These are phyloP conservation scores for Populus tomentosa DNA, from an alignment of 441 rosid species.

Conservation along the genomic window DNA sequence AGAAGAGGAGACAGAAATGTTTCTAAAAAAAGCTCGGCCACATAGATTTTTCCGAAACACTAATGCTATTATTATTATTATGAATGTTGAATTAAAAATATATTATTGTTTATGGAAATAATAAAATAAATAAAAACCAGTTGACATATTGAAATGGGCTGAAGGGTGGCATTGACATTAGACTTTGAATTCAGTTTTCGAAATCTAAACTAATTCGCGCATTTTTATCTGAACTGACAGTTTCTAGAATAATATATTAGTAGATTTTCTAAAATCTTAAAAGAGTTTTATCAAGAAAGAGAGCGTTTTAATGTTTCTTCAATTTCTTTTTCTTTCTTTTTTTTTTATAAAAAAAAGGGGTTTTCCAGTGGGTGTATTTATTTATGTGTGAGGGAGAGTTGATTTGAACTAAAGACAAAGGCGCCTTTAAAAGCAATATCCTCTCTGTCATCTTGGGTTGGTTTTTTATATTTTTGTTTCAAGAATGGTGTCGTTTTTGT, in stretches of 20 bases:
- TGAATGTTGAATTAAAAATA: not conserved
- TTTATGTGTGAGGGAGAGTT: slow-evolving; percentile 5
- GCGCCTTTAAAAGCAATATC: slow-evolving; percentile 44
- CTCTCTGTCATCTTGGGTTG: slow-evolving; percentile 34
- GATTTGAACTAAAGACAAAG: slow-evolving; percentile 51
- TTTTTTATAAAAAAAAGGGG: not conserved
- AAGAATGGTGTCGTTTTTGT: slow-evolving; percentile 23
- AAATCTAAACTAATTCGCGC: slow-evolving; percentile 37
- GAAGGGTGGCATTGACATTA: slow-evolving; percentile 29
- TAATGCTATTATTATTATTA: no score
- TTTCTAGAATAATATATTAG: no score
- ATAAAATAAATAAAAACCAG: no score
- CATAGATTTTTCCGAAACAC: not conserved
- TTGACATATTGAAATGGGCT: not conserved
- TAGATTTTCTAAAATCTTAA: not conserved
- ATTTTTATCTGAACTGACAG: slow-evolving; percentile 21
- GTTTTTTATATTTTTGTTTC: not conserved
- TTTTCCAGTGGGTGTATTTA: slow-evolving; percentile 4
- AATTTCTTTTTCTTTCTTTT: not conserved
- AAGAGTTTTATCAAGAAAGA: no score
- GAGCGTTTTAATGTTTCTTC: not conserved
- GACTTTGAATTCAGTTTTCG: slow-evolving; percentile 17
- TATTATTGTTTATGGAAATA: no score
- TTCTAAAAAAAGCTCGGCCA: not conserved
- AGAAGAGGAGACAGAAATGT: not conserved